Percentiles rank a stretch among this genome's conserved stretches.
These are phyloP conservation scores for Leccinum disarticulatum DNA, from an alignment of 768 basidiomycete genomes.

Conservation along the genomic window DNA sequence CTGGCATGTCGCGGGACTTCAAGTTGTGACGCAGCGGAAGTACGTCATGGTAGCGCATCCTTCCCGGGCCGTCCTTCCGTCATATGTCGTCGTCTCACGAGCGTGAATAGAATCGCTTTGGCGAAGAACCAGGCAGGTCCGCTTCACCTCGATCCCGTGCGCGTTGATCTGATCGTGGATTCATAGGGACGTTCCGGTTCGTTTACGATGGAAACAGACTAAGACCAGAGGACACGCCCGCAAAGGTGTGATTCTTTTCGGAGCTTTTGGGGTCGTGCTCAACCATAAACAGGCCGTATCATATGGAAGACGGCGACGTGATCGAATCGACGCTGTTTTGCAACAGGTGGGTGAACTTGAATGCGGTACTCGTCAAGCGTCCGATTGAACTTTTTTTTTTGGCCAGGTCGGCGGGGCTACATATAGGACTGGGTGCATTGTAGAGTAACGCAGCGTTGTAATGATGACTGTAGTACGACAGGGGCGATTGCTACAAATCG, in stretches of 20 bases:
- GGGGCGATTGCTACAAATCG: too few relatives aligned
- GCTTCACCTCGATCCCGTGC: background rate
- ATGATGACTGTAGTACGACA: too few relatives aligned
- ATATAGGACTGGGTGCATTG: too few relatives aligned
- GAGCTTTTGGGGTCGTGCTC: background rate
- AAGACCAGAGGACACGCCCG: constrained; percentile 50
- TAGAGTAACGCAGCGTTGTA: too few relatives aligned
- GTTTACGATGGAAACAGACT: constrained; percentile 55
- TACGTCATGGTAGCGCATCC: constrained; percentile 24
- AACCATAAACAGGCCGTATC: constrained; percentile 38
- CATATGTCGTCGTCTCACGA: background rate
- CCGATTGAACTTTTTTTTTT: too few relatives aligned
- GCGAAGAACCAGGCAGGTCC: constrained; percentile 51
- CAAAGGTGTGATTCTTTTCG: constrained; percentile 38
- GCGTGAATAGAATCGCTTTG: constrained; percentile 51
- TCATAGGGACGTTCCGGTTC: constrained; percentile 62
- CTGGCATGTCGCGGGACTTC: too few relatives aligned
- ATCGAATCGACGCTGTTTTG: constrained; percentile 61
- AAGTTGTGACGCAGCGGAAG: too few relatives aligned
- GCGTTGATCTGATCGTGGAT: background rate
- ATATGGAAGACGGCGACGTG: constrained; percentile 62
- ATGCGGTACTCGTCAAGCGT: too few relatives aligned
- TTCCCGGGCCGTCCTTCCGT: too few relatives aligned
- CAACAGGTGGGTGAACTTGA: constrained; percentile 53
- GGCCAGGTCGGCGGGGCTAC: too few relatives aligned